Conservation (phyloP, 2,329 filamentous ascomycete genomes). For the Colletotrichum sp. region DNA sequence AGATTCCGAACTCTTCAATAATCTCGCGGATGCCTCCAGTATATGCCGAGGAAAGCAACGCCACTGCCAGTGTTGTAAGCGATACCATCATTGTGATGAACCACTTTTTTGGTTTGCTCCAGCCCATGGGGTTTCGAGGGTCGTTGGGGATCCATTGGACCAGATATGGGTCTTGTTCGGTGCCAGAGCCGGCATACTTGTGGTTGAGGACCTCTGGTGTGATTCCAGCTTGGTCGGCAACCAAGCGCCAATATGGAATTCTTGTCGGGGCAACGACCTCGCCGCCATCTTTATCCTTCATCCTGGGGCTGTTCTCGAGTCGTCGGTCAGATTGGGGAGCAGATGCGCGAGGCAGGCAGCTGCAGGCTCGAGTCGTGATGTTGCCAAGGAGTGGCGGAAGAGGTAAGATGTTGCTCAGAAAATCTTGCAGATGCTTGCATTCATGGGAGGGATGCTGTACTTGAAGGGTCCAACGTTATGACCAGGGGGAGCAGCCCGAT, state of each 20-base stretch:
- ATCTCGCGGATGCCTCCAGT: conserved; percentile 57
- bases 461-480: background rate
- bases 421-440: background rate
- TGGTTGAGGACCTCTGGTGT: conserved; percentile 42
- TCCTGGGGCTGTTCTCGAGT: background rate
- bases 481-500: background rate
- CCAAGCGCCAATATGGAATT: conserved; percentile 35
- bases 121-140: conserved; percentile 66
- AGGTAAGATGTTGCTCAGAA: background rate
- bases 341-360: background rate
- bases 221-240: conserved; percentile 57
- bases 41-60: conserved; percentile 68
- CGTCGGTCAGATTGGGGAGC: background rate
- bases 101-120: conserved; percentile 62
- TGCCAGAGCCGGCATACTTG: conserved; percentile 63
- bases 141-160: conserved; percentile 69
- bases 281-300: background rate
- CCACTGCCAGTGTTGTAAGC: conserved; percentile 65
- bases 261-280: background rate
- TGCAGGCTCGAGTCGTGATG: background rate
- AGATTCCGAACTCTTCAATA: conserved; percentile 53
- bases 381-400: background rate
- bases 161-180: conserved; percentile 65
- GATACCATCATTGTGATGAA: conserved; percentile 62
- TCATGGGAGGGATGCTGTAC: background rate